phyloP scores from a whole-genome alignment of 148 eudicot species.

The Vaccinium myrtillus region DNA sequence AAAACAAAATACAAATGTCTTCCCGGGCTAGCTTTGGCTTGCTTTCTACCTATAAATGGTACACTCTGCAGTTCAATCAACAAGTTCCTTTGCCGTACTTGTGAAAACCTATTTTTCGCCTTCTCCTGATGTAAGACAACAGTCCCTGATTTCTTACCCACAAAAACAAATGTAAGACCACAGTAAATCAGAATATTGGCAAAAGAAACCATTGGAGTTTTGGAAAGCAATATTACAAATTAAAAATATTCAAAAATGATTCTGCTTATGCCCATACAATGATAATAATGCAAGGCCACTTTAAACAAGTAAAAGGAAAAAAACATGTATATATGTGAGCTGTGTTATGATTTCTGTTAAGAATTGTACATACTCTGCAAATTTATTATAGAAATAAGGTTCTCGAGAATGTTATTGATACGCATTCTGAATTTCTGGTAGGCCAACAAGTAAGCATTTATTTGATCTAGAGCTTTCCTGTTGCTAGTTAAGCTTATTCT shows the following conservation, averaged over 20 bases:
- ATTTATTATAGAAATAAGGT: neutral
- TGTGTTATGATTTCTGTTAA: neutral
- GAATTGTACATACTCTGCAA: too few species aligned
- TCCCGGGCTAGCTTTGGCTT: neutral
- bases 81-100: neutral
- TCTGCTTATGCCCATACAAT: neutral
- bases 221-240: neutral
- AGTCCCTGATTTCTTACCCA: neutral
- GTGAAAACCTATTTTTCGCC: neutral
- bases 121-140: neutral
- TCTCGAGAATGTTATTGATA: too few species aligned
- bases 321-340: neutral
- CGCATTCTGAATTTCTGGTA: neutral
- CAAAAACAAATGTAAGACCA: neutral
- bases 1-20: neutral
- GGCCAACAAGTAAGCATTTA: neutral
- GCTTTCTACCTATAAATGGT: neutral
- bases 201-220: neutral
- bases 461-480: neutral
- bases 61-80: neutral
- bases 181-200: neutral
- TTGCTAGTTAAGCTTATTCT: constrained; percentile 1
- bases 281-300: neutral
- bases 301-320: neutral
- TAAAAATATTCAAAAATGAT: neutral